Evolutionary conservation across 23 red algal genomes (phyloP), one percentile per base, ranked within the genome.

Genomic region (Gracilaria domingensis): DNA sequence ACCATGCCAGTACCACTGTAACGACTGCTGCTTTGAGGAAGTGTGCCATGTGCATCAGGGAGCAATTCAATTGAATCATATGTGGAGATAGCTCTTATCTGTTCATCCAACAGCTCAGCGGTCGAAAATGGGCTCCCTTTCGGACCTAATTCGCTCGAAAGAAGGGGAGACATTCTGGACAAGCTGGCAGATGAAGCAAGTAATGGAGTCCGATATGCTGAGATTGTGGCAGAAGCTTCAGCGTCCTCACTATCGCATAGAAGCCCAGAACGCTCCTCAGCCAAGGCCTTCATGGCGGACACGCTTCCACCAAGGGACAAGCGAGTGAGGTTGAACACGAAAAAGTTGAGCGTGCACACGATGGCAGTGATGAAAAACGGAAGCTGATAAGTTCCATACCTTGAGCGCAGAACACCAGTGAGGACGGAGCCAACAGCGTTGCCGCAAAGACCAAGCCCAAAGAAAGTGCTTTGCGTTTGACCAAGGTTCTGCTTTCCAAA

Each of bases 401-500:
- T 80, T 26, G 89, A 89, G 29, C 96, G 86, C 35, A 98, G 82
- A 17, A 83, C 79, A 28, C 96, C 94, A 13, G 97, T 96, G 21
- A 96, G 38, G 0, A 99, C 81, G 34, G 94, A 91, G 42, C 97
- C 97, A 30, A 87, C 80, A 12, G 93, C 94, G 69, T 99, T 99
- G 2, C 97, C 97, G 23, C 56, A 79, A 0, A 99, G 81, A 24
- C 97, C 97, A 17, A 94, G 78, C 39, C 88, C 97, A 82, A 96
- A 99, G 23, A 99, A 82, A 4, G 94, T 75, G 55, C 94, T 96
- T 55, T 99, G 97, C 33, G 95, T 91, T 1, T 79, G 74, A 8
- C 97, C 97, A n/a, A 96, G 87, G 53, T 84, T 79, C 34, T 82
- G 69, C 30, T 86, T 93, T 51, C 92, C 91, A 53, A 99, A 93